Evolutionary conservation across 2,329 filamentous ascomycete genomes (phyloP).

Genomic region (Epichloe festucae): DNA sequence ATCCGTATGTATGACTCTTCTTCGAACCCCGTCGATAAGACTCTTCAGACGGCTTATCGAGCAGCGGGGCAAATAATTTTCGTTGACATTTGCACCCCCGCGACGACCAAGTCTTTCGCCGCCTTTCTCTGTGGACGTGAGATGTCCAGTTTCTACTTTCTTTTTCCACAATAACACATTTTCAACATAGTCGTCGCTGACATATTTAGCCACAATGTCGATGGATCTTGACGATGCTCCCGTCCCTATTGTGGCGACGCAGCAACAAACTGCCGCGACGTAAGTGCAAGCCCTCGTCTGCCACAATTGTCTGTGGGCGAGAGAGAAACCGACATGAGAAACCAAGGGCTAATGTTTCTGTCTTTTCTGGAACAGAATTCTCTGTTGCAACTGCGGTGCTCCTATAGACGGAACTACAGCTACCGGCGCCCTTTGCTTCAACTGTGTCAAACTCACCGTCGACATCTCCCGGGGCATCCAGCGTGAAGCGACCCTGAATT

Average conservation of each 20-base stretch:
- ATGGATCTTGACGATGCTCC: constrained; percentile 33
- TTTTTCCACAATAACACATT: constrained; percentile 6
- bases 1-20: not conserved
- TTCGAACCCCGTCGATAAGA: constrained; percentile 15
- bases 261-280: constrained; percentile 26
- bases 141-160: not conserved
- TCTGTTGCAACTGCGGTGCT: constrained; percentile 95
- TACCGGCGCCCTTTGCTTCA: constrained; percentile 81
- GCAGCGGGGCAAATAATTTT: constrained; percentile 26
- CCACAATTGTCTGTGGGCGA: not conserved
- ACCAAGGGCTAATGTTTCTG: not conserved
- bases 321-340: not conserved
- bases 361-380: constrained; percentile 38
- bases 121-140: not conserved
- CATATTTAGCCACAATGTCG: constrained; percentile 19
- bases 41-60: constrained; percentile 21
- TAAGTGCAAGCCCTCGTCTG: constrained; percentile 14
- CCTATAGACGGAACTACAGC: constrained; percentile 84
- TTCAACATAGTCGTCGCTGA: constrained; percentile 3
- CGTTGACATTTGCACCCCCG: constrained; percentile 6
- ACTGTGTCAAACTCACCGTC: constrained; percentile 88
- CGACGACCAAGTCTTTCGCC: not conserved
- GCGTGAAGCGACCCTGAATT: constrained; percentile 78
- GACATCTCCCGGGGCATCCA: constrained; percentile 89
- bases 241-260: constrained; percentile 22